Base-by-base conservation (phyloP, 2,329 filamentous ascomycete species). In the Sporothrix brasiliensis region DNA sequence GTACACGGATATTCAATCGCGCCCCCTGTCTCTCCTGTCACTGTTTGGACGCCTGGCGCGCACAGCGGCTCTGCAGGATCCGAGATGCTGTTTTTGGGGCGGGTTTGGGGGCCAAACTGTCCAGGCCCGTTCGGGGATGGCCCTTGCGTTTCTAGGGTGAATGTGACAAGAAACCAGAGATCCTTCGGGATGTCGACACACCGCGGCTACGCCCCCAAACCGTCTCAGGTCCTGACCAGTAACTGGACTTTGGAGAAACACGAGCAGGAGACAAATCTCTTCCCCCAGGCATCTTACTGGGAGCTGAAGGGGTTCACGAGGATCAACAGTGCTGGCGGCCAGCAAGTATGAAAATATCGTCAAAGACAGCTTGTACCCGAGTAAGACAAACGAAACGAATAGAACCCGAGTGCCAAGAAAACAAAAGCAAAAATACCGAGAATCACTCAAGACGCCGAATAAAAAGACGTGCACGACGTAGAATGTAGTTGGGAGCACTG, bases 31-130 rank as follows among this genome's bases (percentile, higher is more conserved):
- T 9, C 11, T 21, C 10, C 14, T 41, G 56, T n/a, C 11, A 41
- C 30, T 30, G 3, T 44, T 49, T 50, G 19, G 49, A 7, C 19
- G 19, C 7, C 16, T 50, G 47, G 9, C 49, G 6, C 49, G 47
- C 16, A 6, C 49, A 10, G 58, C 58, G 39, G 58, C 21, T 27
- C 27, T 27, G 58, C 58, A 47, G 58, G 47, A 63, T 47, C 58
- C 58, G 58, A n/a, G 39, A 27, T 11, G 11, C 56, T 27, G 58
- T 61, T 41, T 60, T 54, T 24, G 21, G 21, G 56, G 19, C 21
- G 34, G 39, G 3, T 63, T 63, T 63, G 58, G 58, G 58, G 58
- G 58, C 58, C 58, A 63, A 63, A 47, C 21, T 14, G 27, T 34
- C 7, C 34, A 13, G 27, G 24, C 50, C 11, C 2, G 5, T 10